Evolutionary conservation across 2,329 filamentous ascomycete genomes (phyloP).

Genomic region (Talaromyces sp.): DNA sequence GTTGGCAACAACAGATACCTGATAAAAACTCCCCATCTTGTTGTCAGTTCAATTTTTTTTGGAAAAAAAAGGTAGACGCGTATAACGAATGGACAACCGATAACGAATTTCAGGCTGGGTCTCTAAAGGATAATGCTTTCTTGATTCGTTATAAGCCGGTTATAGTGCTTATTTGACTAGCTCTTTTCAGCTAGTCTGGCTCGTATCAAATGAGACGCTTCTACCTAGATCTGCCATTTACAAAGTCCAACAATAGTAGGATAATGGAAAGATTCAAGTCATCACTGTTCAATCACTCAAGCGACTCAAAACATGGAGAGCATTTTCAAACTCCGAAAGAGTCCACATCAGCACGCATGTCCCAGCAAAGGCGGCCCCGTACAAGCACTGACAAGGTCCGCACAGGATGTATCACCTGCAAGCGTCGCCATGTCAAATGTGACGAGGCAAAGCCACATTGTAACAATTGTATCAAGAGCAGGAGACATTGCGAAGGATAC

Average conservation of each 20-base stretch:
- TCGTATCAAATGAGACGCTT: neutral
- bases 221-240: no score
- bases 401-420: constrained; percentile 12
- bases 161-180: neutral
- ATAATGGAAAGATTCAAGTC: neutral
- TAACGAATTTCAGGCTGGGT: neutral
- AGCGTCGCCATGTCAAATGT: constrained; percentile 13
- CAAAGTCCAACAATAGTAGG: neutral
- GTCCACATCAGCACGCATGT: neutral
- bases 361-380: constrained; percentile 6
- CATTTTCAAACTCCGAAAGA: neutral
- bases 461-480: constrained; percentile 4
- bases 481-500: constrained; percentile 5
- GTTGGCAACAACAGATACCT: no score
- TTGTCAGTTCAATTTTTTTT: no score
- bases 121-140: neutral
- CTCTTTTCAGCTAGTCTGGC: neutral
- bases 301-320: neutral
- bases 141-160: neutral
- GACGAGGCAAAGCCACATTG: constrained; percentile 11
- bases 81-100: neutral
- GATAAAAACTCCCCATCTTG: no score
- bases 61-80: neutral
- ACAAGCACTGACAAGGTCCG: constrained; percentile 10
- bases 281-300: no score